Percentiles rank a stretch among this genome's conserved stretches.
phyloP scores from a whole-genome alignment of 192 early-diverging fungal genomes.

The Podila horticola region DNA sequence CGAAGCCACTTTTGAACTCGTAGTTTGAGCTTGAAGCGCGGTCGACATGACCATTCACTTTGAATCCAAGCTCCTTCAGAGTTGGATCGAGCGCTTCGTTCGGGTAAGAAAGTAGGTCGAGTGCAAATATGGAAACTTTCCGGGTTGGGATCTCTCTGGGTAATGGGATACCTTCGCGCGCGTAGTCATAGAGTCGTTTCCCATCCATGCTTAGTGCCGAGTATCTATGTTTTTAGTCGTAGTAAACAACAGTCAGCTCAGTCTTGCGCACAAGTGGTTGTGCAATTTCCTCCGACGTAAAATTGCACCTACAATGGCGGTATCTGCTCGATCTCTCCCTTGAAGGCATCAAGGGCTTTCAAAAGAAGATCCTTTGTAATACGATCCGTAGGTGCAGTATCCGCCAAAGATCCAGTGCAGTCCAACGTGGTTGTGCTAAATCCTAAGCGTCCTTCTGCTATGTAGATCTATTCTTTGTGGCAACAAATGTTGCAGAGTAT shows the following conservation, averaged over 20 bases:
- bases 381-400: conserved; percentile 31
- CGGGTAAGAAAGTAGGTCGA: conserved; percentile 53
- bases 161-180: conserved; percentile 58
- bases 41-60: neutral
- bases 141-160: conserved; percentile 56
- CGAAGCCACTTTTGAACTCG: conserved; percentile 1
- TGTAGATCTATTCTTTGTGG: conserved; percentile 22
- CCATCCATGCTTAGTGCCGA: conserved; percentile 77
- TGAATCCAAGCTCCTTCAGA: conserved; percentile 9
- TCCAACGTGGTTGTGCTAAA: conserved; percentile 38
- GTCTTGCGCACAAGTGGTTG: too few relatives aligned
- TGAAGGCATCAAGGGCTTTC: conserved; percentile 57
- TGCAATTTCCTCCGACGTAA: too few relatives aligned
- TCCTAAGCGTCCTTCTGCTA: conserved; percentile 37
- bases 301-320: conserved; percentile 68
- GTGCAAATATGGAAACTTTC: conserved; percentile 45
- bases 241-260: neutral
- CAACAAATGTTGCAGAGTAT: neutral
- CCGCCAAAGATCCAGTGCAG: conserved; percentile 55
- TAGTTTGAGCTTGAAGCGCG: neutral
- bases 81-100: conserved; percentile 4
- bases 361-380: conserved; percentile 54
- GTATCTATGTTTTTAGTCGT: conserved; percentile 51
- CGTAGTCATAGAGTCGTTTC: conserved; percentile 77
- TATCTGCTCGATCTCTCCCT: conserved; percentile 66